phyloP scores from a whole-genome alignment of 1,284 basidiomycete genomes.

The Wallemia mellicola region DNA sequence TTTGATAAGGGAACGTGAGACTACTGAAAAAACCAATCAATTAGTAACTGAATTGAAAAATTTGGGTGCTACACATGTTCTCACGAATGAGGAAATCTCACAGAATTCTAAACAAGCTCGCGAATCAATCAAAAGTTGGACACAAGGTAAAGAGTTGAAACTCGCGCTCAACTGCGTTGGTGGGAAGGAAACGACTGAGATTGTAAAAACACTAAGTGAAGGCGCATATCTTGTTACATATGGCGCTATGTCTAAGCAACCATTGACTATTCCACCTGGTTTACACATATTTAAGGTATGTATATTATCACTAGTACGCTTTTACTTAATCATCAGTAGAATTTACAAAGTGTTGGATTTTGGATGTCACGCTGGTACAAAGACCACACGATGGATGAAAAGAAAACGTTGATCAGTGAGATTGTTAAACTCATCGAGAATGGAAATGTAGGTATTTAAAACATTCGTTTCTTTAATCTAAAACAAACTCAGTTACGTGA shows the following conservation, averaged over 20 bases:
- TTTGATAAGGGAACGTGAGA: conserved; percentile 35
- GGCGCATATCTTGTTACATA: conserved; percentile 50
- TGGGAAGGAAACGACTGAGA: conserved; percentile 28
- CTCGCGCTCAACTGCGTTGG: conserved; percentile 52
- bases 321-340: background rate
- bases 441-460: background rate
- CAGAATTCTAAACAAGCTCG: conserved; percentile 24
- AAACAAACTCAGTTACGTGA: background rate
- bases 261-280: conserved; percentile 41
- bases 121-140: conserved; percentile 24
- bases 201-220: conserved; percentile 4
- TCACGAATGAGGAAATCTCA: conserved; percentile 37
- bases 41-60: conserved; percentile 24
- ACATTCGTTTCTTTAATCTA: background rate
- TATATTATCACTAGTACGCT: background rate
- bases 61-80: conserved; percentile 39
- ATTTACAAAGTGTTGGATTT: conserved; percentile 7
- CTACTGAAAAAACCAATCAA: conserved; percentile 24
- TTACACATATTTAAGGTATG: conserved; percentile 39
- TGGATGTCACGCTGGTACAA: conserved; percentile 6
- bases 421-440: background rate
- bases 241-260: conserved; percentile 60
- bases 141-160: conserved; percentile 28
- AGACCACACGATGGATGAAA: background rate
- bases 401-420: background rate